These are phyloP conservation scores for Hanseniaspora thailandica DNA, from an alignment of 805 yeast genomes.

Conservation along the genomic window DNA sequence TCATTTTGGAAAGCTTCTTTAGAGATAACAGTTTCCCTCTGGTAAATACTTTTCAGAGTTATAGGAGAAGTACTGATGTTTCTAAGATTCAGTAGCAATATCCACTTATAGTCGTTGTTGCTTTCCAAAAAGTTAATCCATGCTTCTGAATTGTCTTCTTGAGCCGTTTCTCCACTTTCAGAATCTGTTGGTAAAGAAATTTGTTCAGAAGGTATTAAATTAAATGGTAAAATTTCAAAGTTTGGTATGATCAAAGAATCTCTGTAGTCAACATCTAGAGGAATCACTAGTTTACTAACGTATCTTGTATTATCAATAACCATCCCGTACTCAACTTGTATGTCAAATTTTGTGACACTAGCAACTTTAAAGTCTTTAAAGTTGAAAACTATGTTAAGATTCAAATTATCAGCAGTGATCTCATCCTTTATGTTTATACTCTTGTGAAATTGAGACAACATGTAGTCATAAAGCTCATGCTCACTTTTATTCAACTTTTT, in stretches of 20 bases:
- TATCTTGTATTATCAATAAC: constrained; percentile 16
- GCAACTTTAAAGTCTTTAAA: constrained; percentile 9
- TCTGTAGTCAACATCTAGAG: neutral
- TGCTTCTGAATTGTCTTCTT: neutral
- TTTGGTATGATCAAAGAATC: constrained; percentile 14
- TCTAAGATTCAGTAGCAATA: constrained; percentile 61
- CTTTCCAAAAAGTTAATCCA: constrained; percentile 9
- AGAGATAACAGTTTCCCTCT: neutral
- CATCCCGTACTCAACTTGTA: constrained; percentile 24
- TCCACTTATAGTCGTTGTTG: constrained; percentile 12
- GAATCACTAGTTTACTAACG: neutral
- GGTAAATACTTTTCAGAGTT: constrained; percentile 28
- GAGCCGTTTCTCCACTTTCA: neutral
- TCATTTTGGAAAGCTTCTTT: constrained; percentile 20
- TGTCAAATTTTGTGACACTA: constrained; percentile 20
- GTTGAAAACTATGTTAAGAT: neutral
- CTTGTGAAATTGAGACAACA: neutral
- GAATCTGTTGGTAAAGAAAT: neutral
- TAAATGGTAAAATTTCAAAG: constrained; percentile 14
- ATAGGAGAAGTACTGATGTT: constrained; percentile 66
- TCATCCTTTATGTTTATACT: neutral
- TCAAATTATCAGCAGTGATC: neutral
- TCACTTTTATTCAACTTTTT: constrained; percentile 1
- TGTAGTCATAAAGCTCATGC: constrained; percentile 1
- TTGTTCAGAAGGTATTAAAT: constrained; percentile 6